These are phyloP conservation scores for Cairneyella variabilis DNA, from an alignment of 495 filamentous ascomycete species.

Conservation along the genomic window DNA sequence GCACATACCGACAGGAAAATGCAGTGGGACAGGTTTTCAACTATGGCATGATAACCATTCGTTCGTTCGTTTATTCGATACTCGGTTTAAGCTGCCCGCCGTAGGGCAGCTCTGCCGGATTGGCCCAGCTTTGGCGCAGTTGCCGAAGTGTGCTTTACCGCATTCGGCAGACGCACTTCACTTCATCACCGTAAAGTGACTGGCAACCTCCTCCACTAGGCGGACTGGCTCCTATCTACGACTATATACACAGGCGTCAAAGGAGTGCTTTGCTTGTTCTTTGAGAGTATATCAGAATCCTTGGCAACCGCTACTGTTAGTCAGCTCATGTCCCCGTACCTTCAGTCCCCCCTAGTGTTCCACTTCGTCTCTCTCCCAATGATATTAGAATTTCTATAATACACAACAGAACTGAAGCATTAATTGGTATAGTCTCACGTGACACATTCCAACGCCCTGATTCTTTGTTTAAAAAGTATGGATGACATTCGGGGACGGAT, in stretches of 20 bases:
- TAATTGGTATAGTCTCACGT: too few relatives aligned
- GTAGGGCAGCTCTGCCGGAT: not conserved
- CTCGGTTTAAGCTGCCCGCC: not conserved
- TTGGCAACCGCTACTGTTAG: not conserved
- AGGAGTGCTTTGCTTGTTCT: constrained; percentile 14
- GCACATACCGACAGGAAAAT: too few relatives aligned
- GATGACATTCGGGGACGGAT: too few relatives aligned
- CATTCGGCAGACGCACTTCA: constrained; percentile 10
- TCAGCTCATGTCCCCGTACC: not conserved
- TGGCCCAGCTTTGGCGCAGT: constrained; percentile 1
- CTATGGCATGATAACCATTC: too few relatives aligned
- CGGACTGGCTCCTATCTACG: constrained; percentile 16
- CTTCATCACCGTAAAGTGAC: constrained; percentile 12
- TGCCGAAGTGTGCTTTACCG: constrained; percentile 6
- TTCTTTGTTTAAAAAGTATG: too few relatives aligned
- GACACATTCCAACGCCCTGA: too few relatives aligned
- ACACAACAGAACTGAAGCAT: too few relatives aligned
- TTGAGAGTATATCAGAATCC: not conserved
- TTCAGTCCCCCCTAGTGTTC: not conserved
- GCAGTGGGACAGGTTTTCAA: too few relatives aligned
- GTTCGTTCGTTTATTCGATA: not conserved
- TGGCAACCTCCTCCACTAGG: constrained; percentile 11
- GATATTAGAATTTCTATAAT: too few relatives aligned
- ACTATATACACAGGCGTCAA: constrained; percentile 12
- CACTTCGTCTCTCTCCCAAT: not conserved